These are phyloP conservation scores for Colletotrichum chlorophyti DNA, from an alignment of 2,329 filamentous ascomycete species.

Conservation along the genomic window DNA sequence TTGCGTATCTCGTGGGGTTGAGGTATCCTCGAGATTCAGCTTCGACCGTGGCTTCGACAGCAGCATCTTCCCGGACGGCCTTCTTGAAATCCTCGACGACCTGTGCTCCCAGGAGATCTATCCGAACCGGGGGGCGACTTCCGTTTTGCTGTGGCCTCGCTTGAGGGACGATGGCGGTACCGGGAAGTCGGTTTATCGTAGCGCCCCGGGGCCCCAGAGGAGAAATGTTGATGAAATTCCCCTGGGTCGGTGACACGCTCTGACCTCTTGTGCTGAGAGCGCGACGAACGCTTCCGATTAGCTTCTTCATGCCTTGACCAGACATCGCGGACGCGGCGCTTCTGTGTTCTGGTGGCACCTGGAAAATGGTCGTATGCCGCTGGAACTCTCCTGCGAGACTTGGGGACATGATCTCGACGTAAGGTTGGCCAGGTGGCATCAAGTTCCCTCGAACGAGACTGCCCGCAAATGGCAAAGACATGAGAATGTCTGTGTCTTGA, in stretches of 20 bases:
- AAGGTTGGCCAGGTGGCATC: conserved; percentile 81
- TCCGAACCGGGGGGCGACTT: conserved; percentile 64
- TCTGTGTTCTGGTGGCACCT: conserved; percentile 43
- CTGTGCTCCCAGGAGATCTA: conserved; percentile 83
- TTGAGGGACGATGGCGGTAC: conserved; percentile 67
- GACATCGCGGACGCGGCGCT: conserved; percentile 64
- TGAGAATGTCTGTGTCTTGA: conserved; percentile 63
- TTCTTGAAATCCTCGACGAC: conserved; percentile 81
- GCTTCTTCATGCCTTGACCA: conserved; percentile 80
- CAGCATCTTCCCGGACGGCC: conserved; percentile 71
- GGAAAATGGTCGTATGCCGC: conserved; percentile 62
- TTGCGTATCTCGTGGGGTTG: conserved; percentile 1
- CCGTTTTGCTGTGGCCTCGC: conserved; percentile 51
- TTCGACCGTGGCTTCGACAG: conserved; percentile 43
- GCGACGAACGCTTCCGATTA: conserved; percentile 85
- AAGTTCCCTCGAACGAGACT: conserved; percentile 88
- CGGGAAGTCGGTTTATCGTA: conserved; percentile 65
- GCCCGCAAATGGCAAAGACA: conserved; percentile 74
- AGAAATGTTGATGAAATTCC: conserved; percentile 55
- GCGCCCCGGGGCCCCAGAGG: conserved; percentile 58
- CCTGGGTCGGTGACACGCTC: conserved; percentile 50
- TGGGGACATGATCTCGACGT: conserved; percentile 71
- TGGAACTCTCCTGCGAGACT: conserved; percentile 52
- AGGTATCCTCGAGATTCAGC: conserved; percentile 28
- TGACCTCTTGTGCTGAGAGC: conserved; percentile 72